Evolutionary conservation across 2,329 filamentous ascomycete species (phyloP).

Genomic region (Hypoxylon sp.): DNA sequence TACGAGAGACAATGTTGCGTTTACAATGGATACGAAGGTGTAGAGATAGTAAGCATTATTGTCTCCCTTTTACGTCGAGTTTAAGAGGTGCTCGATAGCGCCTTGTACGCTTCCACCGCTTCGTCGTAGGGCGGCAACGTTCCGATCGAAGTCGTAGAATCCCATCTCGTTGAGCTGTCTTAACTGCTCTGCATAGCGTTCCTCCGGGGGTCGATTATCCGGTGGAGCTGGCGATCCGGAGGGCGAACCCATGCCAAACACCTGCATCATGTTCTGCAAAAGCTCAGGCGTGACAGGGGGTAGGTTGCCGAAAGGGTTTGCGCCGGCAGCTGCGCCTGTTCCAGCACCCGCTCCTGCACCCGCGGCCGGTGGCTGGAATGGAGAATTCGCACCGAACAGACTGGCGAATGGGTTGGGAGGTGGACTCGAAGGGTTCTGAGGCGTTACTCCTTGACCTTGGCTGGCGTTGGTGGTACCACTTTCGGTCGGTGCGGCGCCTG

Average conservation of each 20-base stretch:
- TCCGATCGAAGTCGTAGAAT: slow-evolving; percentile 96
- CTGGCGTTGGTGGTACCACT: slow-evolving; percentile 50
- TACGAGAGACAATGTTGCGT: slow-evolving; percentile 13
- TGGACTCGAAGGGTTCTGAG: slow-evolving; percentile 53
- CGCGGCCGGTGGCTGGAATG: slow-evolving; percentile 56
- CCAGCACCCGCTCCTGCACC: slow-evolving; percentile 44
- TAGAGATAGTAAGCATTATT: background rate
- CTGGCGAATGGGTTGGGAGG: slow-evolving; percentile 77
- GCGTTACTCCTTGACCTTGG: slow-evolving; percentile 47
- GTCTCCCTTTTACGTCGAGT: slow-evolving; percentile 43
- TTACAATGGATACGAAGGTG: slow-evolving; percentile 4
- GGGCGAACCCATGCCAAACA: slow-evolving; percentile 61
- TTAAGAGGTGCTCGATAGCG: slow-evolving; percentile 82
- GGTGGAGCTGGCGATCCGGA: slow-evolving; percentile 65
- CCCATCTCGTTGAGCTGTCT: slow-evolving; percentile 97
- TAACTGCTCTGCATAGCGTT: slow-evolving; percentile 90
- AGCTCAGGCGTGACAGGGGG: slow-evolving; percentile 68
- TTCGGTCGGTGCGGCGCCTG: slow-evolving; percentile 51
- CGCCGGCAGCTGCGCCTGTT: slow-evolving; percentile 50
- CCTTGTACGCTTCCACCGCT: slow-evolving; percentile 96
- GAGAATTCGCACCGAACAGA: slow-evolving; percentile 63
- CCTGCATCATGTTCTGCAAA: slow-evolving; percentile 68
- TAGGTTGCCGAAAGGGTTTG: slow-evolving; percentile 57
- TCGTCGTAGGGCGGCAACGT: slow-evolving; percentile 87
- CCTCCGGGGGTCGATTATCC: slow-evolving; percentile 92